phyloP scores from a whole-genome alignment of 1,139 yeast species.

The Eremothecium coryli region DNA sequence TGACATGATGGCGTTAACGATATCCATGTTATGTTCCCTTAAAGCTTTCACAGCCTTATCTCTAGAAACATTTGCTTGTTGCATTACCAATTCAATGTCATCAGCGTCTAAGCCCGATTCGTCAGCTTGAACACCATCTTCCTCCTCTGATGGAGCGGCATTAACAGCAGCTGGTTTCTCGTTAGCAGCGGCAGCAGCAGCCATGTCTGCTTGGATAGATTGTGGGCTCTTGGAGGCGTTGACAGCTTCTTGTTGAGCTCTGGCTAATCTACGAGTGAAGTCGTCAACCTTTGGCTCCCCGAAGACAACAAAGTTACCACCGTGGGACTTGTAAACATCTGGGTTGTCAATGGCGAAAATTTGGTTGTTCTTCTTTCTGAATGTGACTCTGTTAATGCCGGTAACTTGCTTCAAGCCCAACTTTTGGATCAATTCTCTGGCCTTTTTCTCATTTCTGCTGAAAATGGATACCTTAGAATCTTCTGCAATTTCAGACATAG shows the following conservation, averaged over 20 bases:
- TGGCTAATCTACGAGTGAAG: constrained; percentile 73
- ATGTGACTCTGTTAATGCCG: constrained; percentile 92
- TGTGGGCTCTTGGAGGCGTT: constrained; percentile 32
- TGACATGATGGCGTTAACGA: constrained; percentile 93
- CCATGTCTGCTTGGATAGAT: constrained; percentile 82
- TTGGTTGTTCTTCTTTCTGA: constrained; percentile 89
- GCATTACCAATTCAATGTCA: constrained; percentile 74
- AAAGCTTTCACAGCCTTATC: constrained; percentile 87
- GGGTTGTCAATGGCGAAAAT: constrained; percentile 90
- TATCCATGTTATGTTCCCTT: constrained; percentile 81
- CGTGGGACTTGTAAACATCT: constrained; percentile 88
- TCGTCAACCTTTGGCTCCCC: constrained; percentile 98
- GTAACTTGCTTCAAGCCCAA: constrained; percentile 84
- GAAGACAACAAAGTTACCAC: constrained; percentile 92
- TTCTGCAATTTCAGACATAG: constrained; percentile 54
- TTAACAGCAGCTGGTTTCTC: constrained; percentile 58
- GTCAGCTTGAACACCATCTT: constrained; percentile 63
- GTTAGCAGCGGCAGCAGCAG: constrained; percentile 59
- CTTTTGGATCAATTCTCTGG: constrained; percentile 84
- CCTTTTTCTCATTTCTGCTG: constrained; percentile 91
- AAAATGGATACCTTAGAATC: constrained; percentile 81
- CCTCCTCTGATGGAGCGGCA: constrained; percentile 43
- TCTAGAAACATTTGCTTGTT: constrained; percentile 84
- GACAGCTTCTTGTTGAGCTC: constrained; percentile 56
- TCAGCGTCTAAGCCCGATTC: constrained; percentile 71